A percentile compares a stretch with the other conserved stretches of the same genome.
Evolutionary conservation across 768 basidiomycete genomes (phyloP).

Genomic region (Leccinum disarticulatum): DNA sequence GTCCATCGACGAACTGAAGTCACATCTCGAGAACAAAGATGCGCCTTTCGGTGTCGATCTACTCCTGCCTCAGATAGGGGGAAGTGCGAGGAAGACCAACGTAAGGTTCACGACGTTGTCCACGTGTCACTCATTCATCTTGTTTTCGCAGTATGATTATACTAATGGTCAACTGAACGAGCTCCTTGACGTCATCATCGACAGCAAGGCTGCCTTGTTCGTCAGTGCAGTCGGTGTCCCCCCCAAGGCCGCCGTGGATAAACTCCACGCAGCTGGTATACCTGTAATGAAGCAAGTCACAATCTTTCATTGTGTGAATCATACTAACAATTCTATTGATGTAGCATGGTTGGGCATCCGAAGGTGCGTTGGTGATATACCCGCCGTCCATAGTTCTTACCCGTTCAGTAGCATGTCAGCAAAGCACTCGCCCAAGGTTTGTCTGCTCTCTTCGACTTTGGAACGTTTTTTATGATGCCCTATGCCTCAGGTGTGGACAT

Average conservation of each 20-base stretch:
- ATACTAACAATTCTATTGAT: constrained; percentile 2
- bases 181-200: constrained; percentile 77
- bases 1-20: constrained; percentile 72
- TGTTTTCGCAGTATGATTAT: constrained; percentile 56
- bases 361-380: constrained; percentile 46
- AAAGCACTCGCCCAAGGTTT: constrained; percentile 74
- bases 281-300: constrained; percentile 77
- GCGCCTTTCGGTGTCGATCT: constrained; percentile 84
- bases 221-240: constrained; percentile 86
- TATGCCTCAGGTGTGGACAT: constrained; percentile 69
- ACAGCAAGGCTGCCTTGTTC: constrained; percentile 70
- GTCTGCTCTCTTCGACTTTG: not conserved
- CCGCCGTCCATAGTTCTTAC: constrained; percentile 1
- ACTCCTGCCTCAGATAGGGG: constrained; percentile 79
- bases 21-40: constrained; percentile 67
- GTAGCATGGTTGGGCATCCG: constrained; percentile 81
- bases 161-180: constrained; percentile 75
- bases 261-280: constrained; percentile 75
- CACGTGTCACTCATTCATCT: not conserved
- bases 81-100: constrained; percentile 83
- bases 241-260: constrained; percentile 79
- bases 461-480: not conserved
- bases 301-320: not conserved
- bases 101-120: constrained; percentile 23
- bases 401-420: constrained; percentile 53